These are phyloP conservation scores for Starmerella sirachaensis DNA, from an alignment of 805 yeast species.

Conservation along the genomic window DNA sequence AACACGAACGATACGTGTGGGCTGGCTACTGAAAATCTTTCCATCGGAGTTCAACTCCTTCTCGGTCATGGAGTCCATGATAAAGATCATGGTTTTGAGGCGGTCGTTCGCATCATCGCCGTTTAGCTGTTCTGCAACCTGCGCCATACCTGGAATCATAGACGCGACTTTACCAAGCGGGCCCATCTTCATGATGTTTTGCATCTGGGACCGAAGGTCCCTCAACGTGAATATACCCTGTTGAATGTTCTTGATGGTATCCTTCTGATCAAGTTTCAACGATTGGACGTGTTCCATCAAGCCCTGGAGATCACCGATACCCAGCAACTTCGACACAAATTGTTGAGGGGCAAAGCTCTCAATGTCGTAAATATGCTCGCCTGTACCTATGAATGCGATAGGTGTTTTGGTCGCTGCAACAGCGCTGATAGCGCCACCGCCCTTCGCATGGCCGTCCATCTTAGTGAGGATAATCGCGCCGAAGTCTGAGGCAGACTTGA, in stretches of 20 bases:
- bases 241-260: conserved; percentile 73
- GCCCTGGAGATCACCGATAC: conserved; percentile 92
- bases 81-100: conserved; percentile 76
- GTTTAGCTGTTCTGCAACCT: conserved; percentile 72
- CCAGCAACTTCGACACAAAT: conserved; percentile 81
- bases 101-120: conserved; percentile 83
- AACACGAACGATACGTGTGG: conserved; percentile 74
- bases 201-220: conserved; percentile 90
- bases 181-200: conserved; percentile 92
- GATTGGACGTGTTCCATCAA: conserved; percentile 88
- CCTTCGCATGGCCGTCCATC: conserved; percentile 98
- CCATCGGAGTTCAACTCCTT: conserved; percentile 88
- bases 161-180: conserved; percentile 86
- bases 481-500: conserved; percentile 82
- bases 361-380: conserved; percentile 88
- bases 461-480: conserved; percentile 92
- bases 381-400: conserved; percentile 92
- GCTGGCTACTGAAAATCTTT: conserved; percentile 61
- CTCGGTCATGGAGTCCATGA: conserved; percentile 93
- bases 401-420: conserved; percentile 96
- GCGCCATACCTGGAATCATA: conserved; percentile 88
- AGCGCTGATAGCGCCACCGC: conserved; percentile 99
- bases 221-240: conserved; percentile 88
- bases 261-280: conserved; percentile 76
- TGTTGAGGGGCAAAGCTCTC: conserved; percentile 84